Conservation (phyloP, 805 yeast species). For the Saturnispora sanitii region DNA sequence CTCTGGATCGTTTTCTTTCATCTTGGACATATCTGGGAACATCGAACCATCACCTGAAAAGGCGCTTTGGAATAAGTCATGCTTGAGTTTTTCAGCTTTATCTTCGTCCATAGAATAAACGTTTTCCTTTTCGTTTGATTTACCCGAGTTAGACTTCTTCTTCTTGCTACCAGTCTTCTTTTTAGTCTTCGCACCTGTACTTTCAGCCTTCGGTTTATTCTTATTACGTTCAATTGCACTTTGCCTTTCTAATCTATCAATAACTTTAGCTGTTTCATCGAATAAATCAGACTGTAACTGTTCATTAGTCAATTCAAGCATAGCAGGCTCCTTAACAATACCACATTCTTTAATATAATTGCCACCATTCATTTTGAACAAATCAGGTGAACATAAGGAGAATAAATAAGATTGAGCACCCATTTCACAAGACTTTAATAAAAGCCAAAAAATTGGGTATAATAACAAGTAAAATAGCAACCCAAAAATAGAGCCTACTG, state of each 20-base stretch:
- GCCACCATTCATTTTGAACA: constrained; percentile 54
- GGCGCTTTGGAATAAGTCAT: constrained; percentile 19
- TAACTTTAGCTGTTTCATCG: constrained; percentile 48
- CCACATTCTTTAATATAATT: constrained; percentile 66
- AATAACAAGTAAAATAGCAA: constrained; percentile 53
- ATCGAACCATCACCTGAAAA: constrained; percentile 13
- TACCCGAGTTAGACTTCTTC: constrained; percentile 1
- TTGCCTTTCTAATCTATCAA: constrained; percentile 54
- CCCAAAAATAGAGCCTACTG: constrained; percentile 61
- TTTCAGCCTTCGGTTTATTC: constrained; percentile 11
- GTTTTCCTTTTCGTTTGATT: neutral
- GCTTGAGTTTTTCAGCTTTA: constrained; percentile 10
- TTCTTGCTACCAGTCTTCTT: constrained; percentile 6
- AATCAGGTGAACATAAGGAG: constrained; percentile 63
- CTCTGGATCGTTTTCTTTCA: constrained; percentile 9
- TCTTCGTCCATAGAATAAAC: neutral
- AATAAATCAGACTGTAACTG: constrained; percentile 52
- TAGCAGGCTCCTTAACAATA: constrained; percentile 37
- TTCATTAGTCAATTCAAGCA: constrained; percentile 53
- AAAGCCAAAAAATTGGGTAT: constrained; percentile 77
- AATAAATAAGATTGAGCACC: constrained; percentile 75
- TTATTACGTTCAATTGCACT: constrained; percentile 59
- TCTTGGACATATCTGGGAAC: constrained; percentile 10
- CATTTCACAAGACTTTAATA: constrained; percentile 62
- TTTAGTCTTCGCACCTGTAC: too few relatives aligned